Percentiles rank a stretch among this genome's conserved stretches.
These are phyloP conservation scores for Jackrogersella multiformis DNA, from an alignment of 495 filamentous ascomycete species.

Conservation along the genomic window DNA sequence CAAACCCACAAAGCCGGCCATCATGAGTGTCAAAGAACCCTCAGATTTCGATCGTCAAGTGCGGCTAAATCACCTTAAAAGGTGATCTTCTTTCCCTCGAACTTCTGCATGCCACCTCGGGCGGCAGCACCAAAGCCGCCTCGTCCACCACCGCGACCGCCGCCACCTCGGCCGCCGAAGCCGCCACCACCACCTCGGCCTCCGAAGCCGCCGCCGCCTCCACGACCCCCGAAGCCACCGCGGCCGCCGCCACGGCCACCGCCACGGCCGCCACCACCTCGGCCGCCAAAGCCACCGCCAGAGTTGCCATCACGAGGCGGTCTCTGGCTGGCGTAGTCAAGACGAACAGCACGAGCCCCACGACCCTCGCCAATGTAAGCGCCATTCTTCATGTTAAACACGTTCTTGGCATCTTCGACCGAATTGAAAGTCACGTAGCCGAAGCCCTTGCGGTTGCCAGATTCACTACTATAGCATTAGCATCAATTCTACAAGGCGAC, in stretches of 20 bases:
- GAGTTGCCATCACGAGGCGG: constrained; percentile 64
- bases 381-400: constrained; percentile 78
- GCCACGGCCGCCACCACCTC: constrained; percentile 51
- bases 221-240: constrained; percentile 62
- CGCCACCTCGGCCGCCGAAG: constrained; percentile 54
- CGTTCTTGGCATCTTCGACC: constrained; percentile 84
- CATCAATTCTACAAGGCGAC: constrained; percentile 1
- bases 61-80: constrained; percentile 69
- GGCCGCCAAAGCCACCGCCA: constrained; percentile 43
- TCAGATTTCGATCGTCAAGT: constrained; percentile 51
- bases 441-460: constrained; percentile 91
- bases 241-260: constrained; percentile 57
- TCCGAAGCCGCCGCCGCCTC: constrained; percentile 50
- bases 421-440: constrained; percentile 89
- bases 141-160: constrained; percentile 56
- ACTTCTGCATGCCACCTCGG: constrained; percentile 57
- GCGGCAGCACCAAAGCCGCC: constrained; percentile 53
- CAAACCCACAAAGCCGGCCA: constrained; percentile 60
- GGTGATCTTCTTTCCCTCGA: constrained; percentile 90
- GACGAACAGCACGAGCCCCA: constrained; percentile 73
- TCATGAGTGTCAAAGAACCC: constrained; percentile 51
- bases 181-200: constrained; percentile 56
- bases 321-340: constrained; percentile 88
- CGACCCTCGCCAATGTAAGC: constrained; percentile 71
- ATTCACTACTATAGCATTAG: constrained; percentile 67